Evolutionary conservation across 805 yeast species (phyloP).

Genomic region (Metschnikowia drakensbergensis): DNA sequence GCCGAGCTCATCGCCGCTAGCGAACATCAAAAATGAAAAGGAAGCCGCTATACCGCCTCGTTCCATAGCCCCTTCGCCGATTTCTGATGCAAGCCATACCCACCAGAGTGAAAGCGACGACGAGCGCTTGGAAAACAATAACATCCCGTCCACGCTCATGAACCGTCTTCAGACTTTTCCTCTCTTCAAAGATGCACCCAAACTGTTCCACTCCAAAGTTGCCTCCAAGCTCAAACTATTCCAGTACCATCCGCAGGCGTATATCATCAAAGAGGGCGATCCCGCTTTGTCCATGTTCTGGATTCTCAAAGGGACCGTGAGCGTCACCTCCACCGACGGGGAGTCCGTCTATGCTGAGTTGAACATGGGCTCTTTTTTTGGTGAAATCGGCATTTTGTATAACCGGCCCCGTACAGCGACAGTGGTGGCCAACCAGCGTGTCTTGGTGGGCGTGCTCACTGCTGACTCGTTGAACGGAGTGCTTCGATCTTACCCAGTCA

Average conservation of each 20-base stretch:
- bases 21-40: conserved; percentile 1
- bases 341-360: conserved; percentile 71
- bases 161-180: conserved; percentile 56
- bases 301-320: conserved; percentile 71
- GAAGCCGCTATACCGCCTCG: not conserved
- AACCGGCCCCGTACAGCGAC: conserved; percentile 78
- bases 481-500: conserved; percentile 56
- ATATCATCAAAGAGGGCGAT: conserved; percentile 67
- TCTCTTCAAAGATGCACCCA: conserved; percentile 64
- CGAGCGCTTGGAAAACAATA: conserved; percentile 10
- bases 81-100: not conserved
- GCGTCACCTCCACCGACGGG: conserved; percentile 75
- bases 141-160: conserved; percentile 51
- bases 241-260: conserved; percentile 64
- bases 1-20: conserved; percentile 19
- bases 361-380: conserved; percentile 66
- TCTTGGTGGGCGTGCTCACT: conserved; percentile 64
- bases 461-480: conserved; percentile 58
- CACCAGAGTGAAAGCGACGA: conserved; percentile 9
- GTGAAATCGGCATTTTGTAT: conserved; percentile 74
- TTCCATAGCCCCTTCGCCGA: conserved; percentile 5
- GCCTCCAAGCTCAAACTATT: conserved; percentile 55
- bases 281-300: conserved; percentile 76
- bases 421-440: conserved; percentile 65
- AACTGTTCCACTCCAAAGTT: conserved; percentile 55